Percentiles rank a stretch among this genome's conserved stretches.
Evolutionary conservation across 306 rosid genomes (phyloP).

Genomic region (Abrus precatorius): DNA sequence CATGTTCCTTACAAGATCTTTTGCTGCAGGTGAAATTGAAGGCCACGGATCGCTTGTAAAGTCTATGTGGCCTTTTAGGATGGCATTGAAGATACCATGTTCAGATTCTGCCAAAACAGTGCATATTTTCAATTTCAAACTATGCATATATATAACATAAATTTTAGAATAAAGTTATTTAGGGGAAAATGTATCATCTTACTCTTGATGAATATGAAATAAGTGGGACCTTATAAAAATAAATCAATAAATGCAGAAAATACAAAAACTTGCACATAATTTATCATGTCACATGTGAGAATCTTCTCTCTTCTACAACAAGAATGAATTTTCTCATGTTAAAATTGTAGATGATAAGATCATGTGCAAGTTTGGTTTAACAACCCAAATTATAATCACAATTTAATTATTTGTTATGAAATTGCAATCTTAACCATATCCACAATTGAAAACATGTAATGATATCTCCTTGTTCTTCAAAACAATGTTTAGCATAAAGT

Average conservation of each 20-base stretch:
- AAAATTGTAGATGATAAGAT: no score
- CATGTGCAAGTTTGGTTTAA: no score
- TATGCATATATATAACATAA: background rate
- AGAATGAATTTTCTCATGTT: no score
- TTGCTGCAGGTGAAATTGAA: slow-evolving; percentile 77
- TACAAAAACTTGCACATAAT: no score
- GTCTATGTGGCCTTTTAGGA: slow-evolving; percentile 73
- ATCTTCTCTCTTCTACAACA: no score
- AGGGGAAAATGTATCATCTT: no score
- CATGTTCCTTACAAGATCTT: slow-evolving; percentile 86
- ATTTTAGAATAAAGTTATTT: background rate
- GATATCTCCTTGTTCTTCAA: background rate
- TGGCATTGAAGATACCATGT: slow-evolving; percentile 57
- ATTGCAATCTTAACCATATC: background rate
- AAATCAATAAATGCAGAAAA: no score
- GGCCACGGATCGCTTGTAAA: slow-evolving; percentile 95
- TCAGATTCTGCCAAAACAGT: slow-evolving; percentile 48
- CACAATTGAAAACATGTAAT: background rate
- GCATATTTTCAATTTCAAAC: slow-evolving; percentile 3
- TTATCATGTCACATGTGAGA: no score
- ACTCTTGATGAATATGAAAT: no score
- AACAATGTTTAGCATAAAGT: background rate
- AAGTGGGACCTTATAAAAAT: no score
- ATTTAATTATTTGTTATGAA: background rate
- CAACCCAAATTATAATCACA: background rate